phyloP scores from a whole-genome alignment of 2,329 filamentous ascomycete species.

The Aspergillus floridensis region DNA sequence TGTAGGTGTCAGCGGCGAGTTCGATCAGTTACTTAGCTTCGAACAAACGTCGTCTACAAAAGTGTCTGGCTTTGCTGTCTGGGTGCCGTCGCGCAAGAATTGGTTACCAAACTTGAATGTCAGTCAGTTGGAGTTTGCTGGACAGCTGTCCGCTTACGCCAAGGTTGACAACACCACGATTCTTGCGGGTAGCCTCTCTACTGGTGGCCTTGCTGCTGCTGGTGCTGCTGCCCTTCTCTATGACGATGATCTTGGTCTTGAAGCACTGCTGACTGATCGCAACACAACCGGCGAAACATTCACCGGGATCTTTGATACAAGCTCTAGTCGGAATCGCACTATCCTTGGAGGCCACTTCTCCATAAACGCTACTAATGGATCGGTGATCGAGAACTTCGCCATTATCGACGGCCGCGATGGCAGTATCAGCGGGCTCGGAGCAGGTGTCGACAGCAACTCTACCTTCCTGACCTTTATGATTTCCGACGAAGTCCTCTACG shows the following conservation, averaged over 20 bases:
- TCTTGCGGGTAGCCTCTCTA: constrained; percentile 79
- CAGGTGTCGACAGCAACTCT: constrained; percentile 66
- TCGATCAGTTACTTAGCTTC: constrained; percentile 69
- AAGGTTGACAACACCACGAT: constrained; percentile 58
- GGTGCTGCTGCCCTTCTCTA: constrained; percentile 67
- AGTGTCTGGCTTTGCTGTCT: constrained; percentile 78
- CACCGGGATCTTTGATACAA: constrained; percentile 73
- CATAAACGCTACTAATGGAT: constrained; percentile 65
- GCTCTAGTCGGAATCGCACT: constrained; percentile 72
- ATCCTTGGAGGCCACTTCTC: constrained; percentile 85
- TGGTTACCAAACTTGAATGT: constrained; percentile 81
- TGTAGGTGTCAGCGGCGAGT: constrained; percentile 76
- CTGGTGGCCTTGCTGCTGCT: constrained; percentile 68
- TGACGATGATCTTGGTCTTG: constrained; percentile 35
- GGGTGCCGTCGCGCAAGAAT: constrained; percentile 80
- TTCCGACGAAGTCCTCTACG: constrained; percentile 68
- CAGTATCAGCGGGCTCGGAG: constrained; percentile 65
- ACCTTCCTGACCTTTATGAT: constrained; percentile 71
- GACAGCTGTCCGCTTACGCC: constrained; percentile 70
- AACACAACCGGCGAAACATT: constrained; percentile 48
- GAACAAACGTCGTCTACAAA: constrained; percentile 57
- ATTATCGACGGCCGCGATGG: constrained; percentile 77
- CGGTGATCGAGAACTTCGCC: constrained; percentile 72
- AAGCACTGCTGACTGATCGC: constrained; percentile 49
- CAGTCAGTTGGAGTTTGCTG: constrained; percentile 64